A percentile compares a stretch with the other conserved stretches of the same genome.
Evolutionary conservation across 108 stramenopile species (phyloP).

Genomic region (Nitzschia putrida): DNA sequence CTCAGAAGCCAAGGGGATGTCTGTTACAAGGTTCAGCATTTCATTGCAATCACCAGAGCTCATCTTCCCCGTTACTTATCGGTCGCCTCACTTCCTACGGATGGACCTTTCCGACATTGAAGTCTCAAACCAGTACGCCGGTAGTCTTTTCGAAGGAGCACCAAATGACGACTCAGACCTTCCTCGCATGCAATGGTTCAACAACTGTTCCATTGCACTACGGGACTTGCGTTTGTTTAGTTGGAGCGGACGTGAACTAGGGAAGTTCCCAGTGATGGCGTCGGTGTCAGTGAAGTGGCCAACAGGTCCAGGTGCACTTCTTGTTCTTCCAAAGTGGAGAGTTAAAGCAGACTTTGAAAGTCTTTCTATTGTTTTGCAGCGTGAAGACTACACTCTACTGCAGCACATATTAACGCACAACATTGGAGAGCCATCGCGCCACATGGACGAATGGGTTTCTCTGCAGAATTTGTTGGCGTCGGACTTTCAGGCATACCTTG

Average conservation of each 20-base stretch:
- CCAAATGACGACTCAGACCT: not conserved
- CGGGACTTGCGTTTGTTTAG: constrained; percentile 32
- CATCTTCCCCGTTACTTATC: constrained; percentile 70
- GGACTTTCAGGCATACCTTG: constrained; percentile 35
- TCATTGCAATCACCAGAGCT: constrained; percentile 62
- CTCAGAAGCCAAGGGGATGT: constrained; percentile 43
- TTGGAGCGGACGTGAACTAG: constrained; percentile 46
- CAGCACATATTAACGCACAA: constrained; percentile 63
- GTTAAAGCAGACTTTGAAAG: constrained; percentile 51
- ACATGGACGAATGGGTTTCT: constrained; percentile 62
- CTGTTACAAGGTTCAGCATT: constrained; percentile 57
- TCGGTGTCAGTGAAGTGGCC: constrained; percentile 59
- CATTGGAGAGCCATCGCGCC: constrained; percentile 66
- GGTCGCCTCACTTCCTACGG: constrained; percentile 58
- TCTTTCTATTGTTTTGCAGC: constrained; percentile 38
- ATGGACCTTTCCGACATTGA: constrained; percentile 34
- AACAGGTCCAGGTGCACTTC: constrained; percentile 50
- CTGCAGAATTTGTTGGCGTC: constrained; percentile 42
- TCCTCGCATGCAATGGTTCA: constrained; percentile 64
- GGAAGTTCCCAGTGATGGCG: constrained; percentile 20
- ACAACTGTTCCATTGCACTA: constrained; percentile 47
- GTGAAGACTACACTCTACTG: constrained; percentile 63
- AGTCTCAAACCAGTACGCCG: constrained; percentile 46
- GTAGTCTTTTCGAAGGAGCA: constrained; percentile 14
- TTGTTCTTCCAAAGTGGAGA: constrained; percentile 68